Evolutionary conservation across 495 filamentous ascomycete genomes (phyloP).

Genomic region (Bathelium albidoporum): DNA sequence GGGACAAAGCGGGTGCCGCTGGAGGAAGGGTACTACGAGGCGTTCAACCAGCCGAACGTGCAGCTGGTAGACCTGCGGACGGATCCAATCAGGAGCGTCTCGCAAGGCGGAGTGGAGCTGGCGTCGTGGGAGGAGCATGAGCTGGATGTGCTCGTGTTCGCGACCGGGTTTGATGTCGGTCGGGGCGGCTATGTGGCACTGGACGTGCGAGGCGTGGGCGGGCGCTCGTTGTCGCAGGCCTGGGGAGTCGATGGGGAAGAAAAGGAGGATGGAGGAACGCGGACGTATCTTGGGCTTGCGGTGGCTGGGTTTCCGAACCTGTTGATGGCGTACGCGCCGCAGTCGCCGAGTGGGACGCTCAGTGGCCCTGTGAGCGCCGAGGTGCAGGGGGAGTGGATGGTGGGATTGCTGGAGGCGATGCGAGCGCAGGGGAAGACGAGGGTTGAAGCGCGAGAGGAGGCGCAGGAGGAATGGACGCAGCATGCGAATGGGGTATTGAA

Average conservation of each 20-base stretch:
- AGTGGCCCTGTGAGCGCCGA: slow-evolving; percentile 45
- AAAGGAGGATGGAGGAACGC: slow-evolving; percentile 19
- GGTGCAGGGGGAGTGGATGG: slow-evolving; percentile 46
- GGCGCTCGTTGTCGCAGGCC: background rate
- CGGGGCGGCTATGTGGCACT: slow-evolving; percentile 13
- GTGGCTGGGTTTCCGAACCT: slow-evolving; percentile 44
- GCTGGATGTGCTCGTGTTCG: slow-evolving; percentile 18
- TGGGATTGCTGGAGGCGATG: slow-evolving; percentile 36
- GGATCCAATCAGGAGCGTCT: slow-evolving; percentile 14
- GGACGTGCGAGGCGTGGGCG: slow-evolving; percentile 9
- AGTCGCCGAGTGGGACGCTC: slow-evolving; percentile 37
- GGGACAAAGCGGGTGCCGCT: slow-evolving; percentile 16
- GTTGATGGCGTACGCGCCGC: slow-evolving; percentile 34
- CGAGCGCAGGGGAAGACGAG: slow-evolving; percentile 22
- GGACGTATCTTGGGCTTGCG: slow-evolving; percentile 41
- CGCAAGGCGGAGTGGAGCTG: slow-evolving; percentile 5
- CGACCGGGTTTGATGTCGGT: slow-evolving; percentile 21
- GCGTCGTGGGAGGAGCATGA: slow-evolving; percentile 9
- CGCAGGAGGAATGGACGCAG: slow-evolving; percentile 32
- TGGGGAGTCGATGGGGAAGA: too few species aligned
- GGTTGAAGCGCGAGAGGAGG: slow-evolving; percentile 33
- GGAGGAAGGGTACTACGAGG: slow-evolving; percentile 21
- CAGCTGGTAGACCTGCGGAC: slow-evolving; percentile 16
- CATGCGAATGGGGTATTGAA: background rate
- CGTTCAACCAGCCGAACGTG: slow-evolving; percentile 20